phyloP scores from a whole-genome alignment of 805 yeast genomes.

The Yamadazyma laniorum region DNA sequence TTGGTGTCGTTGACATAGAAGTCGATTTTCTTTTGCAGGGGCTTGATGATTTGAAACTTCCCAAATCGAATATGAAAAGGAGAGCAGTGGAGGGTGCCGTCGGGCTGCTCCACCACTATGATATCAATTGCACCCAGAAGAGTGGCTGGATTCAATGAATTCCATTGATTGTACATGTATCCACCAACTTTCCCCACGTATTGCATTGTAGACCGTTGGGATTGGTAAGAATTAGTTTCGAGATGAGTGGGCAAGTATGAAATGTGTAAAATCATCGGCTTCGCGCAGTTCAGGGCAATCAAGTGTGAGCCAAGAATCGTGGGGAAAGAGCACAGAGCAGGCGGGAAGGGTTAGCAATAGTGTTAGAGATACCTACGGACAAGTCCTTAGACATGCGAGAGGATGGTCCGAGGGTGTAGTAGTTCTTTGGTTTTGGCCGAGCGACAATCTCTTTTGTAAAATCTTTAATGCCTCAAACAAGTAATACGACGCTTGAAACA shows the following conservation, averaged over 20 bases:
- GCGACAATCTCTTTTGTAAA: too few relatives aligned
- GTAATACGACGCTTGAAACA: too few relatives aligned
- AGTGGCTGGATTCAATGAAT: constrained; percentile 93
- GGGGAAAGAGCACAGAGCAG: too few relatives aligned
- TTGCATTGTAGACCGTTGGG: constrained; percentile 61
- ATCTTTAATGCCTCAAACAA: too few relatives aligned
- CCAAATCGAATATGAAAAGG: constrained; percentile 98
- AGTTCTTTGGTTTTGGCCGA: too few relatives aligned
- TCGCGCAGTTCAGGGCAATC: too few relatives aligned
- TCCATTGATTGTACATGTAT: constrained; percentile 95
- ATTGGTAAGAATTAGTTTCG: neutral
- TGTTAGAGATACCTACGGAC: too few relatives aligned
- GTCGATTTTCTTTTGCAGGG: constrained; percentile 92
- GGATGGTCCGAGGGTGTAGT: too few relatives aligned
- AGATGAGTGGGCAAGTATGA: neutral
- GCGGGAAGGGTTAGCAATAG: too few relatives aligned
- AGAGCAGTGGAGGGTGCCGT: constrained; percentile 79
- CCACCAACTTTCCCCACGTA: constrained; percentile 95
- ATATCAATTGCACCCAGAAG: constrained; percentile 96
- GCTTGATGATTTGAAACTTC: constrained; percentile 85
- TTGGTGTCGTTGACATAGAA: constrained; percentile 79
- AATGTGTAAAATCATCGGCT: neutral
- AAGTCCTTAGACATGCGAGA: too few relatives aligned
- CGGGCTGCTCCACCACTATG: constrained; percentile 86
- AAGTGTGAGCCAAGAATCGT: neutral